Evolutionary conservation across 2,329 filamentous ascomycete genomes (phyloP).

Genomic region (Clarireedia monteithiana): DNA sequence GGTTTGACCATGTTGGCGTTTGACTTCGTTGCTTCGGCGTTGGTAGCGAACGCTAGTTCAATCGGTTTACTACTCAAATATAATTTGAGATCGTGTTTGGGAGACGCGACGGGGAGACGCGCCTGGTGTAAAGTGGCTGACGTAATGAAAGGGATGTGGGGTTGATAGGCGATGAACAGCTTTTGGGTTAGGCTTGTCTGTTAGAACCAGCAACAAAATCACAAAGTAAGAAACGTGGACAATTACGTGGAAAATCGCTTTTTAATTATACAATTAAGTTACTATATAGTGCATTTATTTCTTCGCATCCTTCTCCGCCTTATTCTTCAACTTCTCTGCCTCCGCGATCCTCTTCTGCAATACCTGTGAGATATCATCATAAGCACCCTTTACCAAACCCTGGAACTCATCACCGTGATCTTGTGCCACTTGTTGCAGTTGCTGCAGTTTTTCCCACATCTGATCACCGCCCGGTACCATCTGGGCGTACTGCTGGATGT

Average conservation of each 20-base stretch:
- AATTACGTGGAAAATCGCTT: background rate
- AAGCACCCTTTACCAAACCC: slow-evolving; percentile 59
- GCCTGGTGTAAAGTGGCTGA: slow-evolving; percentile 6
- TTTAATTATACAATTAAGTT: background rate
- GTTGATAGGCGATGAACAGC: no score
- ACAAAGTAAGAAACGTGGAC: no score
- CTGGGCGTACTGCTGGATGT: slow-evolving; percentile 50
- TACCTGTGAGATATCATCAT: slow-evolving; percentile 58
- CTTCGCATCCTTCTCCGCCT: slow-evolving; percentile 31
- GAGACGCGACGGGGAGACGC: slow-evolving; percentile 5
- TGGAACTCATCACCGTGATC: slow-evolving; percentile 64
- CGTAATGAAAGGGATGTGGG: background rate
- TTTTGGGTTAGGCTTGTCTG: background rate
- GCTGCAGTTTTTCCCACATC: slow-evolving; percentile 57
- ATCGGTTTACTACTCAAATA: background rate
- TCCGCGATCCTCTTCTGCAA: slow-evolving; percentile 51
- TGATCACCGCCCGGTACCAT: slow-evolving; percentile 57
- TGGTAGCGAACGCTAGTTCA: background rate
- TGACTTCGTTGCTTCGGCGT: background rate
- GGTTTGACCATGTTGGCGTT: slow-evolving; percentile 20
- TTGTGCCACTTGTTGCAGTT: slow-evolving; percentile 56
- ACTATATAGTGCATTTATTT: slow-evolving; percentile 4
- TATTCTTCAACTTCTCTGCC: slow-evolving; percentile 50
- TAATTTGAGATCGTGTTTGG: background rate
- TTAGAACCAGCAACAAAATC: no score